These are phyloP conservation scores for Fraxinus angustifolia DNA, from an alignment of 305 asterid genomes.

Conservation along the genomic window DNA sequence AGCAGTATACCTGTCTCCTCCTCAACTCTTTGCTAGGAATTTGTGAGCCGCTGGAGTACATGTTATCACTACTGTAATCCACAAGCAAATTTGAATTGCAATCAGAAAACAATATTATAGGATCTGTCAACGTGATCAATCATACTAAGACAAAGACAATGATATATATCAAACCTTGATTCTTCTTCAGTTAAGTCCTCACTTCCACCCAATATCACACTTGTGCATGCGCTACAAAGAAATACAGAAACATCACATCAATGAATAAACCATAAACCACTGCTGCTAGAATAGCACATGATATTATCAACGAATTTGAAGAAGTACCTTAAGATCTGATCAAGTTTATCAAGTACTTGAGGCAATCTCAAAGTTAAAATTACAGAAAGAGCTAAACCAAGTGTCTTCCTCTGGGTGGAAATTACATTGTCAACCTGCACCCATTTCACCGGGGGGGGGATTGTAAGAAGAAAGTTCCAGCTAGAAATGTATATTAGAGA, in stretches of 20 bases:
- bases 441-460: neutral
- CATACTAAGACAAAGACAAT: conserved; percentile 2
- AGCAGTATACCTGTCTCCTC: conserved; percentile 73
- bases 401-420: conserved; percentile 62
- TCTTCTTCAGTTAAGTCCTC: conserved; percentile 82
- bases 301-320: conserved; percentile 14
- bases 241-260: neutral
- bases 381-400: conserved; percentile 80
- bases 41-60: conserved; percentile 60
- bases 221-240: conserved; percentile 65
- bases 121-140: neutral
- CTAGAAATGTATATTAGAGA: neutral
- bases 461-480: neutral
- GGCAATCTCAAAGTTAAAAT: conserved; percentile 77
- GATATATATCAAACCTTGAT: conserved; percentile 57
- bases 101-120: conserved; percentile 10
- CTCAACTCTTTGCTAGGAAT: conserved; percentile 81
- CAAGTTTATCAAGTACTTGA: conserved; percentile 89
- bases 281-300: conserved; percentile 9
- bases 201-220: conserved; percentile 76
- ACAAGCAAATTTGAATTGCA: conserved; percentile 20
- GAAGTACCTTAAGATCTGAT: conserved; percentile 79
- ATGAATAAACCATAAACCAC: neutral
- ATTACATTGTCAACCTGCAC: conserved; percentile 73
- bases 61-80: conserved; percentile 54